Percentiles rank a stretch among this genome's conserved stretches.
These are phyloP conservation scores for Suhomyces wounanorum DNA, from an alignment of 1,139 yeast genomes.

Conservation along the genomic window DNA sequence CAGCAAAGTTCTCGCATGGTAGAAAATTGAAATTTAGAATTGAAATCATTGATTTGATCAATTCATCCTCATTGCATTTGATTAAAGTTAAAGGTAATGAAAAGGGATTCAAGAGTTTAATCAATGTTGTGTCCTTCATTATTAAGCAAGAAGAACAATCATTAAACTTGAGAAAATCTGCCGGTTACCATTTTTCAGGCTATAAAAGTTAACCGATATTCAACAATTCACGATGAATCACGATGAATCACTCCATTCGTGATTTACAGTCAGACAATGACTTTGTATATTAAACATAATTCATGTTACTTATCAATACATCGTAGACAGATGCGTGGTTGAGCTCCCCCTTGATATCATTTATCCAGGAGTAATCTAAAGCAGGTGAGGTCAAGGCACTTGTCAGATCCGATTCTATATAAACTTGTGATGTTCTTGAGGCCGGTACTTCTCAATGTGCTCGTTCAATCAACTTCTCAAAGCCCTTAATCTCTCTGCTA, in stretches of 20 bases:
- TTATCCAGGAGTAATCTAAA: not conserved
- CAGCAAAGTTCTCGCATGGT: constrained; percentile 50
- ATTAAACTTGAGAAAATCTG: constrained; percentile 22
- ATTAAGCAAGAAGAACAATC: constrained; percentile 40
- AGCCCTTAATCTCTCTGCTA: constrained; percentile 88
- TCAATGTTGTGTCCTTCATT: constrained; percentile 46
- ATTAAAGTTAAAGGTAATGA: constrained; percentile 66
- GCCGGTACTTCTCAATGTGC: too few relatives aligned
- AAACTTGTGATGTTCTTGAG: not conserved
- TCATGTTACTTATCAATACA: constrained; percentile 3
- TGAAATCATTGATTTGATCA: constrained; percentile 41
- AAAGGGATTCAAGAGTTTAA: constrained; percentile 61
- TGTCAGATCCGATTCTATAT: not conserved
- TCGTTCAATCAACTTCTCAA: constrained; percentile 32
- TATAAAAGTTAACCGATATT: constrained; percentile 12
- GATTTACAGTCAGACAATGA: not conserved
- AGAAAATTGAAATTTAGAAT: constrained; percentile 51
- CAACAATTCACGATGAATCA: not conserved
- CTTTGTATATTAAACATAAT: constrained; percentile 6
- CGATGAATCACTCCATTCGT: not conserved
- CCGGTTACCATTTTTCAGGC: constrained; percentile 20
- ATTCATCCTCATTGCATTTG: constrained; percentile 53
- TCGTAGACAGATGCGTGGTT: not conserved
- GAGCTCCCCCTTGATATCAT: not conserved
- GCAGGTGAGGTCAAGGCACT: not conserved